Conservation (phyloP, 352 stramenopile species). For the Pythium plurisporium region DNA sequence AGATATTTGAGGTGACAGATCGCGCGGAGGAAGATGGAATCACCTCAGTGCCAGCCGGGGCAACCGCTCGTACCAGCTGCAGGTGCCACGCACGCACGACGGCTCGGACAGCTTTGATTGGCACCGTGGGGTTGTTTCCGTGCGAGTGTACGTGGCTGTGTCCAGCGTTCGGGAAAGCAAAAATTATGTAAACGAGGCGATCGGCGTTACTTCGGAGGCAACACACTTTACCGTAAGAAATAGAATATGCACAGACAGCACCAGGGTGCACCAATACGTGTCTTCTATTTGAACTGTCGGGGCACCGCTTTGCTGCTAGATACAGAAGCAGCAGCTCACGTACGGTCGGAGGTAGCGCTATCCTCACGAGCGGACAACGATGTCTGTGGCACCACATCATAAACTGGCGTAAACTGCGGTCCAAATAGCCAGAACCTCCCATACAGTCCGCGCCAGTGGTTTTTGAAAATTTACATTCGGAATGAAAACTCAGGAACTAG, state of each 20-base stretch:
- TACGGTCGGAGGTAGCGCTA: no score
- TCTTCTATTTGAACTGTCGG: no score
- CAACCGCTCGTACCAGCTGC: no score
- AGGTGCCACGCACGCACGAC: constrained; percentile 1
- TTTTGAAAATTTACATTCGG: no score
- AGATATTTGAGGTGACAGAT: neutral
- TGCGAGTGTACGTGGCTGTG: constrained; percentile 2
- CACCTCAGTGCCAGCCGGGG: no score
- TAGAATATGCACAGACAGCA: neutral
- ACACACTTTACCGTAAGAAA: neutral
- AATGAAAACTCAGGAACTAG: no score
- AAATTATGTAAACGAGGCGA: no score
- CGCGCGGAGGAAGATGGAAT: neutral
- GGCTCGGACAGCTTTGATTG: neutral
- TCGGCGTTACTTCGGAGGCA: no score
- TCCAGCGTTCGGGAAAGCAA: constrained; percentile 1
- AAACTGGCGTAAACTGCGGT: neutral
- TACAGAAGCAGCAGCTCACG: no score
- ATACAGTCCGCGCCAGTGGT: no score
- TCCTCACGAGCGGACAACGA: neutral
- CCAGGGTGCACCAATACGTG: neutral
- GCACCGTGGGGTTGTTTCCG: constrained; percentile 1
- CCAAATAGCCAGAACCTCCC: constrained; percentile 12
- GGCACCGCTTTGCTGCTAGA: no score
- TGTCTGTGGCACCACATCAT: neutral